Evolutionary conservation across 2,329 filamentous ascomycete genomes (phyloP), one percentile per base, ranked within the genome.

Genomic region (Pseudonectria foliicola): DNA sequence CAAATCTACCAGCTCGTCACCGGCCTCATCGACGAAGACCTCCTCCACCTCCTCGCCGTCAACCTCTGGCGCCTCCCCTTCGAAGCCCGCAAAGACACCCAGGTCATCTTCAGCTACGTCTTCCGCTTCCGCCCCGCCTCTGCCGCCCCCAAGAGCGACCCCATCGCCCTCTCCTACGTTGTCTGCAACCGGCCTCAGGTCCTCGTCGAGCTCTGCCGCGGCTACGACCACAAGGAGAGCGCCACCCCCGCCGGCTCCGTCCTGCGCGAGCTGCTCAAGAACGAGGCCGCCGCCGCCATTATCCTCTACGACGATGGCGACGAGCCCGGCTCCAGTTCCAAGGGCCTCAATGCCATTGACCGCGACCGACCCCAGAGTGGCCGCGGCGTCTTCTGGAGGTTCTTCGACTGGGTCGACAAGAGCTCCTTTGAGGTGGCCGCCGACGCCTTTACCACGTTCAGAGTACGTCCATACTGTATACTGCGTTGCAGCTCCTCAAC

Each of bases 351-450:
- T 33, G 80, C 77, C 14, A 85, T 95, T 43, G 84, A 92, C 52
- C 77, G 82, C 30, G 82, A 86, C 40, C 65, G 78, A 27, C 78
- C 75, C 24, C 84, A 92, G 50, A 82, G 75, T 30, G 89, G 89
- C 10, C 74, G 79, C 29, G 90, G 90, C 3, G 79, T 95, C 2
- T 95, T 98, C 59, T 98, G 92, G 92, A 82, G 77, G 30, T 96
- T 96, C 64, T 96, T 98, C 56, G 79, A 84, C 42, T 98, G 90
- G 87, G 94, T 98, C 52, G 89, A 96, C 64, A 87, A 87, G 63
- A 87, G 88, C 49, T 89, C 85, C 21, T 98, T 98, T 54, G 92
- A 98, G 67, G 86, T 96, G 46, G 89, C 88, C 52, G 90, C 92
- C 23, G 92, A 98, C 68, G 90, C 92, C 2, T 98, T 98, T 60